Evolutionary conservation across 2,329 filamentous ascomycete species (phyloP).

Genomic region (Cylindrodendrum hubeiense): DNA sequence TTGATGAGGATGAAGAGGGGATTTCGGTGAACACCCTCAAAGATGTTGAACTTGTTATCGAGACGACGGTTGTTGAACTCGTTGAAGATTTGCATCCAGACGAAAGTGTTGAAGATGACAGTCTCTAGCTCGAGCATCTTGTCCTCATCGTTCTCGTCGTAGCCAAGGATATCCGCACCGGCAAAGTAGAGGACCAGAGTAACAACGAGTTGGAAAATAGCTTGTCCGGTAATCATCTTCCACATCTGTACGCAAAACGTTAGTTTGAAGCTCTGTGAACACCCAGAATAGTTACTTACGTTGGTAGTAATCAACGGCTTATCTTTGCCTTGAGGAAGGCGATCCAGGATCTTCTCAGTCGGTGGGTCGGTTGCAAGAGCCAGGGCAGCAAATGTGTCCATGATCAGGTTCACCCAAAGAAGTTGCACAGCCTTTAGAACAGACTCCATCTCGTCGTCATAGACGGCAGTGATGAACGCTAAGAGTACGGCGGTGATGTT

Average conservation of each 20-base stretch:
- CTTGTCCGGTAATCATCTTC: constrained; percentile 74
- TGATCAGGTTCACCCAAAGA: constrained; percentile 74
- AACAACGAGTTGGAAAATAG: constrained; percentile 69
- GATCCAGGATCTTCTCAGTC: constrained; percentile 66
- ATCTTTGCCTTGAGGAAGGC: constrained; percentile 66
- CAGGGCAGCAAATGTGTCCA: constrained; percentile 73
- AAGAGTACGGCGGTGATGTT: constrained; percentile 72
- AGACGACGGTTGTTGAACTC: constrained; percentile 76
- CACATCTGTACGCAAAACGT: constrained; percentile 59
- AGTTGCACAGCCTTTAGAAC: constrained; percentile 72
- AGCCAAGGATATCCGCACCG: constrained; percentile 65
- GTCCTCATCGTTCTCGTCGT: constrained; percentile 50
- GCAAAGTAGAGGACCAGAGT: constrained; percentile 73
- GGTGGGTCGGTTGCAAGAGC: constrained; percentile 75
- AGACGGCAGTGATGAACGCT: constrained; percentile 69
- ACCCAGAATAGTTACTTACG: constrained; percentile 6
- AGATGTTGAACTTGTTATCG: constrained; percentile 90
- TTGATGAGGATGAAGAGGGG: constrained; percentile 87
- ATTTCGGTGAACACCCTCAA: constrained; percentile 84
- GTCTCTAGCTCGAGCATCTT: constrained; percentile 71
- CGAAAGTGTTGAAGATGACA: constrained; percentile 77
- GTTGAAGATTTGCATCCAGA: constrained; percentile 82
- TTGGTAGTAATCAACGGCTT: constrained; percentile 77
- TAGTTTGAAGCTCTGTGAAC: neutral
- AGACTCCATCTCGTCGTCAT: constrained; percentile 60